Conservation (phyloP, 2,329 filamentous ascomycete genomes). For the Curvularia lunata region DNA sequence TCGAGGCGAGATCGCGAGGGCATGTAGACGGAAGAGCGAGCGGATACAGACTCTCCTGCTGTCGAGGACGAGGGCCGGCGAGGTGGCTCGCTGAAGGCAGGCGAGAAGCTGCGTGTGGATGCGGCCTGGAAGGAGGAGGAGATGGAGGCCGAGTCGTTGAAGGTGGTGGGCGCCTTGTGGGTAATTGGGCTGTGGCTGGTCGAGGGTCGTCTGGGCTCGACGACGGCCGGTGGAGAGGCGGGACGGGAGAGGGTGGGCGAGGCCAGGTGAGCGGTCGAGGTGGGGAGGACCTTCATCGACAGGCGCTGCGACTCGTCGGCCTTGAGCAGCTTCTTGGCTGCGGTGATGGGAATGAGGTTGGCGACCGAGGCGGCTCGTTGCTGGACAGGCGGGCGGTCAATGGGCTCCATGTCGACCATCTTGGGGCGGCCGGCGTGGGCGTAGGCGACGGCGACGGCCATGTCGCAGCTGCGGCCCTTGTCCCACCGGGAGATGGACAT, state of each 20-base stretch:
- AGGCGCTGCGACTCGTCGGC: conserved; percentile 35
- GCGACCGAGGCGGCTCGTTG: conserved; percentile 45
- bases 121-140: conserved; percentile 34
- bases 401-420: conserved; percentile 45
- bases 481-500: conserved; percentile 44
- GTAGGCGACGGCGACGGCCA: conserved; percentile 48
- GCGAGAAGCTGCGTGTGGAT: conserved; percentile 37
- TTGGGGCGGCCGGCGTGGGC: conserved; percentile 48
- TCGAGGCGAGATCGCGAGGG: conserved; percentile 24
- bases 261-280: conserved; percentile 10
- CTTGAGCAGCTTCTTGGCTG: conserved; percentile 38
- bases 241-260: conserved; percentile 28
- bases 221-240: conserved; percentile 29
- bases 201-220: conserved; percentile 37
- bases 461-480: conserved; percentile 45
- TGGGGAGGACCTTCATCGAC: conserved; percentile 32
- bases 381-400: conserved; percentile 26
- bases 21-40: conserved; percentile 40
- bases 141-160: conserved; percentile 31
- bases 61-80: conserved; percentile 33
- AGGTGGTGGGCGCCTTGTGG: conserved; percentile 25
- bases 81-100: conserved; percentile 26
- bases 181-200: conserved; percentile 37
- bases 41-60: conserved; percentile 19
- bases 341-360: conserved; percentile 36